A percentile compares a stretch with the other conserved stretches of the same genome.
These are phyloP conservation scores for Verticillium nubilum DNA, from an alignment of 2,329 filamentous ascomycete species.

Conservation along the genomic window DNA sequence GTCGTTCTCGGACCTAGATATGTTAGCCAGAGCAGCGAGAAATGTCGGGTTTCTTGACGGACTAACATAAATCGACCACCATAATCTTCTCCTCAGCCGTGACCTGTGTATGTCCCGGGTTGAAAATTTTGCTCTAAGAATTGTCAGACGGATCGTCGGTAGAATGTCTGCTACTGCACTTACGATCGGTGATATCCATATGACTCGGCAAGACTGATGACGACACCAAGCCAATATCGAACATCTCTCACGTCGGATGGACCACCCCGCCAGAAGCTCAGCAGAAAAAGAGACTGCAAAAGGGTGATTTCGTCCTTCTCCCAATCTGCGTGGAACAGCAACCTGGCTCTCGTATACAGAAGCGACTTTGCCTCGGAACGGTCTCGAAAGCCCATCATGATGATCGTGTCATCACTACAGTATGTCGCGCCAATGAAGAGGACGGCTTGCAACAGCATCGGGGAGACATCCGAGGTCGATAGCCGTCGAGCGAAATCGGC, in stretches of 20 bases:
- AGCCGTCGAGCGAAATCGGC: slow-evolving; percentile 33
- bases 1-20: slow-evolving; percentile 27
- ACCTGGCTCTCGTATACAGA: slow-evolving; percentile 43
- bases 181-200: slow-evolving; percentile 34
- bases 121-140: neutral
- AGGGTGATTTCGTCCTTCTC: slow-evolving; percentile 44
- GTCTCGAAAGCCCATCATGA: slow-evolving; percentile 37
- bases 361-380: slow-evolving; percentile 43
- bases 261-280: slow-evolving; percentile 50
- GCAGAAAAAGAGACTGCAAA: slow-evolving; percentile 45
- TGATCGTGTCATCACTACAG: slow-evolving; percentile 39
- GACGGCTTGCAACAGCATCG: slow-evolving; percentile 45
- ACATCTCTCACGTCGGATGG: slow-evolving; percentile 42
- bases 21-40: neutral
- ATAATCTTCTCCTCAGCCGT: slow-evolving; percentile 40
- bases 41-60: neutral
- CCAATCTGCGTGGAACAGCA: slow-evolving; percentile 45
- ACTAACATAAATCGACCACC: slow-evolving; percentile 44
- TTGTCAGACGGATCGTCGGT: rapidly evolving
- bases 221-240: slow-evolving; percentile 43
- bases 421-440: slow-evolving; percentile 50
- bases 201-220: slow-evolving; percentile 46
- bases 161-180: slow-evolving; percentile 11
- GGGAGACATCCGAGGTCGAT: slow-evolving; percentile 35
- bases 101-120: slow-evolving; percentile 12